Evolutionary conservation across 163 green algal genomes (phyloP), one percentile per base, ranked within the genome.

Genomic region (Chlorella variabilis): DNA sequence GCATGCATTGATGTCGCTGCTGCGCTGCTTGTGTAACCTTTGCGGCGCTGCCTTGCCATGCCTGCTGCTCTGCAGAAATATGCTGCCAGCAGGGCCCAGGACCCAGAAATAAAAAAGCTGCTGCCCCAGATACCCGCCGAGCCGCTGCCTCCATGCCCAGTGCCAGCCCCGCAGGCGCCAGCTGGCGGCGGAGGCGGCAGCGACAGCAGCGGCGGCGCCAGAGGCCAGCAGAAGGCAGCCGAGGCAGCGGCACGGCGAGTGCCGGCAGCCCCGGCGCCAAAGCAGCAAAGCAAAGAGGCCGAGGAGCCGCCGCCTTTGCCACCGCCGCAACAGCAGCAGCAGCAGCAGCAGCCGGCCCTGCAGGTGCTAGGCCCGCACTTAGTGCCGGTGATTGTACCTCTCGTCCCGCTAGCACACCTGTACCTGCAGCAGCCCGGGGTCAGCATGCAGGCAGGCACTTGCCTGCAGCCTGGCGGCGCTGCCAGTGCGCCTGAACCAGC

Each of bases 31-130:
- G n/a, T n/a, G n/a, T n/a, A n/a, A n/a, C n/a, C n/a, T n/a, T n/a
- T n/a, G n/a, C n/a, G n/a, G n/a, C n/a, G n/a, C n/a, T n/a, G n/a
- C n/a, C n/a, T n/a, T n/a, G n/a, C n/a, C n/a, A n/a, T n/a, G n/a
- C n/a, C 27, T 31, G 27, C 59, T 73, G 38, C 63, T 49, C 27
- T 61, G 67, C 67, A 77, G 69, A 77, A 77, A 7, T 77, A 77
- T 34, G 49, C 54, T 27, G 45, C 69, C 4, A n/a, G 13, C 4
- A n/a, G 69, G 29, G 27, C n/a, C 2, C 29, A 42, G 21, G 69
- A 77, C 18, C 69, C 45, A 20, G 9, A 45, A 1, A 77, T 77
- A 17, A 51, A 63, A 33, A 33, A 48, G 29, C 21, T 77, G 1
- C 41, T 75, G 41, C 67, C 67, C 27, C 20, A 13, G 3, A 56